Evolutionary conservation across 371 early-diverging fungal species (phyloP).

Genomic region (Actinomucor elegans): DNA sequence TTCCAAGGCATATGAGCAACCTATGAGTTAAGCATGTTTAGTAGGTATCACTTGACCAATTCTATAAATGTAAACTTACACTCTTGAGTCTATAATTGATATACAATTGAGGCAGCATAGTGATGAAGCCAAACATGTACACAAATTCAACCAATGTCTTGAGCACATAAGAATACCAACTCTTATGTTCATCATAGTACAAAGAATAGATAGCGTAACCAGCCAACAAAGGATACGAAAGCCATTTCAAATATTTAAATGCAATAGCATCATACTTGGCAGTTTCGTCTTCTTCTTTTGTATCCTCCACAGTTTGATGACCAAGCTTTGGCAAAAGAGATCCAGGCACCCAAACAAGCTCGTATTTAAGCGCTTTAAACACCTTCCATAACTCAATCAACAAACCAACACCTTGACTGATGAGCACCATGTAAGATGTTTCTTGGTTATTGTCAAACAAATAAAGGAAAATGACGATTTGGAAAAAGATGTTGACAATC

Average conservation of each 20-base stretch:
- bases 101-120: constrained; percentile 92
- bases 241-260: constrained; percentile 80
- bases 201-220: constrained; percentile 87
- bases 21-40: no score
- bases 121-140: constrained; percentile 87
- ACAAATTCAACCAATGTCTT: constrained; percentile 86
- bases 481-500: constrained; percentile 80
- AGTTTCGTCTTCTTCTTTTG: constrained; percentile 74
- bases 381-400: constrained; percentile 92
- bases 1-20: constrained; percentile 87
- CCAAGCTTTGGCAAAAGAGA: constrained; percentile 37
- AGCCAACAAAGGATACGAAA: constrained; percentile 77
- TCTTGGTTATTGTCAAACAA: constrained; percentile 85
- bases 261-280: constrained; percentile 90
- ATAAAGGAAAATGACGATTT: constrained; percentile 86
- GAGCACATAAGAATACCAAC: constrained; percentile 91
- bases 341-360: constrained; percentile 48
- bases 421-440: constrained; percentile 86
- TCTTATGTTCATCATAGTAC: constrained; percentile 84
- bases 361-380: constrained; percentile 78
- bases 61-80: constrained; percentile 36
- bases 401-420: constrained; percentile 77
- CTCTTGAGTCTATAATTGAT: constrained; percentile 93
- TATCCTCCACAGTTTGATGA: constrained; percentile 38
- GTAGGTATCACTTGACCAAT: no score